phyloP scores from a whole-genome alignment of 164 flowering plant species.

The Sextonia rubra region DNA sequence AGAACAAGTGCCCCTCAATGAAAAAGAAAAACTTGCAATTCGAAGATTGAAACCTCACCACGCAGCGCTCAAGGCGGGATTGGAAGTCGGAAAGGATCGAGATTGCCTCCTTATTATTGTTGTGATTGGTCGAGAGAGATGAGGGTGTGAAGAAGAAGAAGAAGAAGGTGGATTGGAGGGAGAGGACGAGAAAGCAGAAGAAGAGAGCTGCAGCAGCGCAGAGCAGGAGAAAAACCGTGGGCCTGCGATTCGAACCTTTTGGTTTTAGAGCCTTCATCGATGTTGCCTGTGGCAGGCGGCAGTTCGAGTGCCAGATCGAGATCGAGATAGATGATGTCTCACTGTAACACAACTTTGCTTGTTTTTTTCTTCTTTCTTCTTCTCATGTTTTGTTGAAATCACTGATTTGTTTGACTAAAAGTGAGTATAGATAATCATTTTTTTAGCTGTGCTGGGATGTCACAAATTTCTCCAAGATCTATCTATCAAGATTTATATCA shows the following conservation, averaged over 20 bases:
- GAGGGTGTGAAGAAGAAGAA: conserved; percentile 4
- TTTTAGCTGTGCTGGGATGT: too few species aligned
- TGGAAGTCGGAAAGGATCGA: conserved; percentile 55
- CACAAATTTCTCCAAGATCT: too few species aligned
- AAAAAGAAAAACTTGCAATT: background rate
- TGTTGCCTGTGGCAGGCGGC: too few species aligned
- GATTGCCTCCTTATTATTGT: conserved; percentile 23
- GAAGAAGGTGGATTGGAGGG: conserved; percentile 36
- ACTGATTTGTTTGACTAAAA: too few species aligned
- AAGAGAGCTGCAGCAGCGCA: conserved; percentile 48
- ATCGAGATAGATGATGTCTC: too few species aligned
- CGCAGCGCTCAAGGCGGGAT: conserved; percentile 71
- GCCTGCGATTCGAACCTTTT: conserved; percentile 22
- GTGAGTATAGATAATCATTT: too few species aligned
- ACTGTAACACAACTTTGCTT: too few species aligned
- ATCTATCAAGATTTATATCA: too few species aligned
- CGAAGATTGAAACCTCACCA: conserved; percentile 39
- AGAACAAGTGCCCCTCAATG: background rate
- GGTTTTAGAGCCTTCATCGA: too few species aligned
- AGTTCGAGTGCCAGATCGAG: too few species aligned
- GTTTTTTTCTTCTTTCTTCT: too few species aligned
- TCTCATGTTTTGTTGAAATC: too few species aligned
- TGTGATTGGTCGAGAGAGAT: conserved; percentile 3
- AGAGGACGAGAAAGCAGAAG: conserved; percentile 61
- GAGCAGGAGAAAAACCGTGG: conserved; percentile 44